Conservation (phyloP, 2,329 filamentous ascomycete species). For the Knoxdaviesia capensis region DNA sequence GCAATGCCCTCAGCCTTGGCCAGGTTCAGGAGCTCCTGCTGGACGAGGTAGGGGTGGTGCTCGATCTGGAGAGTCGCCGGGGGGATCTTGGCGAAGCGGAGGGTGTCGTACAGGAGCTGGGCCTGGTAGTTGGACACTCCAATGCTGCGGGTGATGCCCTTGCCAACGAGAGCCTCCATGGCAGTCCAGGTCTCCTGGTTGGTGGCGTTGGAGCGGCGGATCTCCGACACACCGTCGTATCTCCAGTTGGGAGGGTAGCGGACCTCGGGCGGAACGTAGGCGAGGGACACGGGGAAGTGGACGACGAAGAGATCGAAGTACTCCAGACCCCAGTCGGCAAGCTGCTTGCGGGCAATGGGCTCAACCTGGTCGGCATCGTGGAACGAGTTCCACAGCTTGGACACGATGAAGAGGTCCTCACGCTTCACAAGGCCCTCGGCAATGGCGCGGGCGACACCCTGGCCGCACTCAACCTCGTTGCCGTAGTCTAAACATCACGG, state of each 20-base stretch:
- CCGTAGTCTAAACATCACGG: conserved; percentile 42
- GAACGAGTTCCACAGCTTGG: conserved; percentile 87
- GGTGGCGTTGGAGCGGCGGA: conserved; percentile 45
- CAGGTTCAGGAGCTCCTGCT: conserved; percentile 48
- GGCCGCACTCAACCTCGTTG: conserved; percentile 59
- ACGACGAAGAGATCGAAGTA: conserved; percentile 84
- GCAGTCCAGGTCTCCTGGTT: conserved; percentile 70
- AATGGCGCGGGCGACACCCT: conserved; percentile 62
- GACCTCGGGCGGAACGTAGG: conserved; percentile 62
- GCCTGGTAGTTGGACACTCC: conserved; percentile 72
- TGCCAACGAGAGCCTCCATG: conserved; percentile 55
- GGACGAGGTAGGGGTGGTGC: conserved; percentile 76
- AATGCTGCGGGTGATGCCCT: conserved; percentile 50
- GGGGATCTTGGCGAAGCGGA: conserved; percentile 54
- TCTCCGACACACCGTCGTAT: conserved; percentile 39
- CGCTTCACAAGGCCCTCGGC: conserved; percentile 45
- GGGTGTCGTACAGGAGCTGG: conserved; percentile 56
- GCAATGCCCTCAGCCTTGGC: conserved; percentile 49
- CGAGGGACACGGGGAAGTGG: conserved; percentile 74
- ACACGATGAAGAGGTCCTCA: conserved; percentile 77
- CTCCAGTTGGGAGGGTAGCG: conserved; percentile 68
- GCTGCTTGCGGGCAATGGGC: conserved; percentile 56
- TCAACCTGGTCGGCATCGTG: conserved; percentile 62
- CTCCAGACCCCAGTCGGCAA: conserved; percentile 65
- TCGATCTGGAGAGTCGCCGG: conserved; percentile 72